phyloP scores from a whole-genome alignment of 257 asterid genomes.

The Cynanchum wilfordii region DNA sequence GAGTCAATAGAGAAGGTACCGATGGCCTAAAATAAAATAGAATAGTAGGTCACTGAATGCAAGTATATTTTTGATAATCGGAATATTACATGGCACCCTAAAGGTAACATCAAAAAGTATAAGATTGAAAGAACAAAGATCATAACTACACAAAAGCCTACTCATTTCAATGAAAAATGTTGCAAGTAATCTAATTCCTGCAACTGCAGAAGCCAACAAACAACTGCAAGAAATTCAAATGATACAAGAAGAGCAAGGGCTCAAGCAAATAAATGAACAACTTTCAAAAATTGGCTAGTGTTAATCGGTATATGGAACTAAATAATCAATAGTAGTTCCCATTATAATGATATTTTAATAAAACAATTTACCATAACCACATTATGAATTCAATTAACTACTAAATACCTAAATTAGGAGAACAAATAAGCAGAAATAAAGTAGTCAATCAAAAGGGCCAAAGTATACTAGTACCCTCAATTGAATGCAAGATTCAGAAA shows the following conservation, averaged over 20 bases:
- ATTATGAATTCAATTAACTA: background rate
- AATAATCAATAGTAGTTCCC: background rate
- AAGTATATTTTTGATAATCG: background rate
- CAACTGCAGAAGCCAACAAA: background rate
- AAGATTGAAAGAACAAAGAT: background rate
- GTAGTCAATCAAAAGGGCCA: background rate
- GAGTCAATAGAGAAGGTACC: background rate
- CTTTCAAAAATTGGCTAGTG: background rate
- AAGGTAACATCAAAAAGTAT: background rate
- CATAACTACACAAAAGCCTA: background rate
- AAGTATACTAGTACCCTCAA: background rate
- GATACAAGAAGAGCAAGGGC: background rate
- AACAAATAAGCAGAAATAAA: background rate
- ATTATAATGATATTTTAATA: background rate
- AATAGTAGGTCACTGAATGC: background rate
- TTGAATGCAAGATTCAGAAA: background rate
- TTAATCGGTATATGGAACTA: no score
- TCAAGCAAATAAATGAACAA: slow-evolving; percentile 1
- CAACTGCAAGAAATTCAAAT: background rate
- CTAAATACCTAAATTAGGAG: background rate
- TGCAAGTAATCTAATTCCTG: background rate
- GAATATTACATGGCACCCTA: background rate
- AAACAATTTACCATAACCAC: background rate
- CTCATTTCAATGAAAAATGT: background rate
- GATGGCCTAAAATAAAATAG: background rate